phyloP scores from a whole-genome alignment of 1,139 yeast genomes.

The Geotrichum cucujoidarum region DNA sequence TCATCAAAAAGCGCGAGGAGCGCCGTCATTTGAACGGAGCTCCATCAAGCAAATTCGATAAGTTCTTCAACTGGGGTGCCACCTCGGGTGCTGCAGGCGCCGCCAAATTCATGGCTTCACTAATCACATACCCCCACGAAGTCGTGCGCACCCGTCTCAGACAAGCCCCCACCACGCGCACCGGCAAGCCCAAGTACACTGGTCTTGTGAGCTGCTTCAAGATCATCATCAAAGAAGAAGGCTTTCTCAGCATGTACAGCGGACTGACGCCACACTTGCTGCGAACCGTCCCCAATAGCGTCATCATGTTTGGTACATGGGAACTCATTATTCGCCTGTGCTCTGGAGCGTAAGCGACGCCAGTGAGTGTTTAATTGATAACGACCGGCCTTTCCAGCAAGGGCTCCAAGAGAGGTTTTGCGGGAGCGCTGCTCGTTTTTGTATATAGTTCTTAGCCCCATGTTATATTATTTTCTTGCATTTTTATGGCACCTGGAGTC shows the following conservation, averaged over 20 bases:
- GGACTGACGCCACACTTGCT: conserved; percentile 95
- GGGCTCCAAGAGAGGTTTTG: too few relatives aligned
- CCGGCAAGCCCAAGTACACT: conserved; percentile 81
- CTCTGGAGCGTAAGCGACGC: too few relatives aligned
- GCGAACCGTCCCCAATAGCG: conserved; percentile 95
- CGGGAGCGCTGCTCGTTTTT: too few relatives aligned
- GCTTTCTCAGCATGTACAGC: conserved; percentile 89
- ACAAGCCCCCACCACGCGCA: conserved; percentile 74
- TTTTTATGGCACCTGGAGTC: too few relatives aligned
- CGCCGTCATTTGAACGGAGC: conserved; percentile 41
- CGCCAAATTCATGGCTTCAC: conserved; percentile 88
- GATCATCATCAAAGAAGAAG: conserved; percentile 83
- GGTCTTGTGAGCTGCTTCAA: conserved; percentile 86
- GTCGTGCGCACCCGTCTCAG: conserved; percentile 92
- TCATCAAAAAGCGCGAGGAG: conserved; percentile 54
- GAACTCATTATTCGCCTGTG: conserved; percentile 71
- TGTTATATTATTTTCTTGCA: too few relatives aligned
- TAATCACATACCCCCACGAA: conserved; percentile 95
- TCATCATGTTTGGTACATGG: conserved; percentile 99
- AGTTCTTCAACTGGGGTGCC: conserved; percentile 84
- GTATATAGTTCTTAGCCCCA: too few relatives aligned
- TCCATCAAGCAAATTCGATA: conserved; percentile 51
- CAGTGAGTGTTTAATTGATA: not conserved
- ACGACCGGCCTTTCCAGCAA: too few relatives aligned
- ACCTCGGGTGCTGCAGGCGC: conserved; percentile 97